phyloP scores from a whole-genome alignment of 768 basidiomycete genomes.

The Lyophyllum atratum region DNA sequence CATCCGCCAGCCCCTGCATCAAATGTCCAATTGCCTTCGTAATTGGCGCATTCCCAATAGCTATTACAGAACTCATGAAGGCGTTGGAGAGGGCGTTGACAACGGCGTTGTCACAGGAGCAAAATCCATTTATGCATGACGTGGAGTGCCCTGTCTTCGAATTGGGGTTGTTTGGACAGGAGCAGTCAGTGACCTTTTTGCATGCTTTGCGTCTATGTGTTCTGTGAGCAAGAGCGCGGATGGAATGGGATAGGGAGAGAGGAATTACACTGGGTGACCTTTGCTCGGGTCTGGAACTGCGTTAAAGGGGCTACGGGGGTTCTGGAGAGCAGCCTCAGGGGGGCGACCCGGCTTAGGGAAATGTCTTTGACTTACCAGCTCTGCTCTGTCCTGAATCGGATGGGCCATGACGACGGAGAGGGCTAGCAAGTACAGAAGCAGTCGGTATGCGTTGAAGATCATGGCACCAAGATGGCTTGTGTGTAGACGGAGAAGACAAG shows the following conservation, averaged over 20 bases:
- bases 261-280: background rate
- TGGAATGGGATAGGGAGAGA: background rate
- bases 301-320: background rate
- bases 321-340: background rate
- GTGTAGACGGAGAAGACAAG: background rate
- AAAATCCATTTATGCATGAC: constrained; percentile 9
- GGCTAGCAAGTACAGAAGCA: background rate
- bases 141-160: background rate
- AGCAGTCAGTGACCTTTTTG: constrained; percentile 1
- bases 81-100: background rate
- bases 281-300: background rate
- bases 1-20: constrained; percentile 7
- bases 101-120: constrained; percentile 8
- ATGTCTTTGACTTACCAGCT: background rate
- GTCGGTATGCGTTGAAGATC: background rate
- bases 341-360: background rate
- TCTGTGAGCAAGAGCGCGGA: background rate
- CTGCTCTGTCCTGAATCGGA: background rate
- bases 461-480: background rate
- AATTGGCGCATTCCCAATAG: constrained; percentile 8
- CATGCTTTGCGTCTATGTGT: background rate
- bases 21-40: constrained; percentile 8
- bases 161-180: background rate
- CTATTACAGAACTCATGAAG: constrained; percentile 1
- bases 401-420: background rate